A percentile compares a stretch with the other conserved stretches of the same genome.
phyloP scores from a whole-genome alignment of 2,329 filamentous ascomycete genomes.

The Aspergillus sp. region DNA sequence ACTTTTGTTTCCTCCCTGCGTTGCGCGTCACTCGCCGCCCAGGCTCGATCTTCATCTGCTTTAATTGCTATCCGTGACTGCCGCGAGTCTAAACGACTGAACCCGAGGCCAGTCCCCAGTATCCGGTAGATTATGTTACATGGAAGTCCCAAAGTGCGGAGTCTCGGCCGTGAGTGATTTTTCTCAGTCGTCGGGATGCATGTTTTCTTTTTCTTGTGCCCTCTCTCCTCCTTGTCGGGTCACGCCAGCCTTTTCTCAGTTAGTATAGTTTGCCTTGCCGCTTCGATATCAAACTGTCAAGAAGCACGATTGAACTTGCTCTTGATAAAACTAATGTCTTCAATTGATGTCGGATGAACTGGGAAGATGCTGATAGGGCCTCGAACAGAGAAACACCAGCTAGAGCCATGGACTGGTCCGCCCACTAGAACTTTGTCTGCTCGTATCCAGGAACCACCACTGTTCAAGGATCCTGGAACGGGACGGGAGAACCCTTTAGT shows the following conservation, averaged over 20 bases:
- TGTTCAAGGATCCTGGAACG: not conserved
- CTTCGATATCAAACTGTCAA: conserved; percentile 1
- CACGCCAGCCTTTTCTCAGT: not conserved
- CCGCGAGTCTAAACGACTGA: not conserved
- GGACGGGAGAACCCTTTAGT: conserved; percentile 3
- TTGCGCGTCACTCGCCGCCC: no score
- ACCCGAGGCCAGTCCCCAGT: not conserved
- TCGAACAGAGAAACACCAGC: no score
- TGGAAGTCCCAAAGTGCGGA: not conserved
- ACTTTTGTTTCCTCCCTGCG: no score
- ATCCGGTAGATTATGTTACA: not conserved
- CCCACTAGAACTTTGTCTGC: not conserved
- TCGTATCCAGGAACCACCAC: not conserved
- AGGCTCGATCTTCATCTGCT: not conserved
- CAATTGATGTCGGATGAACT: not conserved
- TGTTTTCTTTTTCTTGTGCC: not conserved
- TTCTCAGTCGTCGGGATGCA: not conserved
- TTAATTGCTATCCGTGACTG: conserved; percentile 1
- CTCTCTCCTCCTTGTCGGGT: not conserved
- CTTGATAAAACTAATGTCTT: not conserved
- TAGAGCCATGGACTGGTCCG: no score
- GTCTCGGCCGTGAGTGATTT: not conserved
- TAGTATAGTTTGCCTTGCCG: not conserved
- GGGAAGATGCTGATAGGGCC: not conserved
- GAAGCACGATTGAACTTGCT: not conserved